Evolutionary conservation across 257 asterid genomes (phyloP).

Genomic region (Petrea volubilis): DNA sequence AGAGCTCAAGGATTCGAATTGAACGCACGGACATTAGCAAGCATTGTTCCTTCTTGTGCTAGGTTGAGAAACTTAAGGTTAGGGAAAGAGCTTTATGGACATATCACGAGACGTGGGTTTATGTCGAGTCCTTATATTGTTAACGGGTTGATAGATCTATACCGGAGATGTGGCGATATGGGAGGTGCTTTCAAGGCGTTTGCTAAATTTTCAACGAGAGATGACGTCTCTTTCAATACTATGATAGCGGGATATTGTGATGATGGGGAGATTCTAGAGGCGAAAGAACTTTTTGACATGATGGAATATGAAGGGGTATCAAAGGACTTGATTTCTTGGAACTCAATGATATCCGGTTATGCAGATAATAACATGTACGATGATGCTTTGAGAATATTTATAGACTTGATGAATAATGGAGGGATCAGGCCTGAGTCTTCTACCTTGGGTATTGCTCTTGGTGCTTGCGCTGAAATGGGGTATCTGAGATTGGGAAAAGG

Average conservation of each 20-base stretch:
- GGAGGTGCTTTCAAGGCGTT: slow-evolving; percentile 53
- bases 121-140: slow-evolving; percentile 67
- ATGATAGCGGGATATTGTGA: slow-evolving; percentile 77
- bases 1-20: slow-evolving; percentile 50
- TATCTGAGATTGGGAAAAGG: slow-evolving; percentile 48
- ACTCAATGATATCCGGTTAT: slow-evolving; percentile 81
- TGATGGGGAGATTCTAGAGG: slow-evolving; percentile 49
- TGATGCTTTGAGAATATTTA: slow-evolving; percentile 50
- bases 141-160: slow-evolving; percentile 76
- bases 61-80: slow-evolving; percentile 47
- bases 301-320: slow-evolving; percentile 55
- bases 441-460: slow-evolving; percentile 68
- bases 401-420: slow-evolving; percentile 37
- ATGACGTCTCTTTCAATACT: slow-evolving; percentile 70
- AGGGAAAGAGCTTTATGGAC: slow-evolving; percentile 80
- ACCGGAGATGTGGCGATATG: slow-evolving; percentile 68
- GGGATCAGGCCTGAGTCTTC: slow-evolving; percentile 60
- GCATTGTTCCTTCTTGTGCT: slow-evolving; percentile 71
- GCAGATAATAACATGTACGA: slow-evolving; percentile 52
- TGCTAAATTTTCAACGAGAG: slow-evolving; percentile 52
- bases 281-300: slow-evolving; percentile 57
- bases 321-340: slow-evolving; percentile 68
- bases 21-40: slow-evolving; percentile 61
- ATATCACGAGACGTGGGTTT: slow-evolving; percentile 49
- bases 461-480: slow-evolving; percentile 51